phyloP scores from a whole-genome alignment of 352 stramenopile species.

The Globisporangium orthogonon region DNA sequence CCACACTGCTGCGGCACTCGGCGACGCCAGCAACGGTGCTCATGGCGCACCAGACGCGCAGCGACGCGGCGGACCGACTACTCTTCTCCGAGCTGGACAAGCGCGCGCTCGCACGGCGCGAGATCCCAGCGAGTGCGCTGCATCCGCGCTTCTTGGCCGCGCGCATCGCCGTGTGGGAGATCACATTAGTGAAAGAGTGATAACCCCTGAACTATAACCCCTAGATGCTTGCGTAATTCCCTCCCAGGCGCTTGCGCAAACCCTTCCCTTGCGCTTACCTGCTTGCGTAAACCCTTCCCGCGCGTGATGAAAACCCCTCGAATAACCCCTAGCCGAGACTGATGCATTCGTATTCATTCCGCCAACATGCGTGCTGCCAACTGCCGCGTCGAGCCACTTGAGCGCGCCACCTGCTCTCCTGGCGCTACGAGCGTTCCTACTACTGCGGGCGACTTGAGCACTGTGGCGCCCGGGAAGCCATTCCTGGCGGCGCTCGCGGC shows the following conservation, averaged over 20 bases:
- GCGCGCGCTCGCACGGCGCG: conserved; percentile 13
- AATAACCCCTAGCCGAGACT: too few relatives aligned
- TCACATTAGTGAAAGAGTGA: conserved; percentile 1
- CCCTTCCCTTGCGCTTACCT: too few relatives aligned
- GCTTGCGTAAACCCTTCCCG: too few relatives aligned
- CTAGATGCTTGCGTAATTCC: too few relatives aligned
- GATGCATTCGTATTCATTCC: too few relatives aligned
- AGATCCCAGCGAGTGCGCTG: conserved; percentile 7
- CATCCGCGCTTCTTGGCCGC: conserved; percentile 14
- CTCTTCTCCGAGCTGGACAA: conserved; percentile 47
- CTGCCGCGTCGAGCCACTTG: background rate
- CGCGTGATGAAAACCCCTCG: too few relatives aligned
- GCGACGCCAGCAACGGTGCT: conserved; percentile 31
- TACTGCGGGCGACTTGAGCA: conserved; percentile 1
- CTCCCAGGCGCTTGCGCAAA: too few relatives aligned
- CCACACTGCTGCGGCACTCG: conserved; percentile 35
- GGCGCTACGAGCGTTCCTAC: too few relatives aligned
- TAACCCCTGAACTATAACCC: background rate
- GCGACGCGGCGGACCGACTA: conserved; percentile 44
- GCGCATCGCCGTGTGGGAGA: conserved; percentile 15
- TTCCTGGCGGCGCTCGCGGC: conserved; percentile 11
- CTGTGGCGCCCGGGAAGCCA: conserved; percentile 10
- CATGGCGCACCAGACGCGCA: conserved; percentile 72
- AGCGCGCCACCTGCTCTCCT: background rate
- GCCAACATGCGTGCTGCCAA: background rate